These are phyloP conservation scores for Gnetum montanum DNA, from an alignment of 75 land plant species.

Conservation along the genomic window DNA sequence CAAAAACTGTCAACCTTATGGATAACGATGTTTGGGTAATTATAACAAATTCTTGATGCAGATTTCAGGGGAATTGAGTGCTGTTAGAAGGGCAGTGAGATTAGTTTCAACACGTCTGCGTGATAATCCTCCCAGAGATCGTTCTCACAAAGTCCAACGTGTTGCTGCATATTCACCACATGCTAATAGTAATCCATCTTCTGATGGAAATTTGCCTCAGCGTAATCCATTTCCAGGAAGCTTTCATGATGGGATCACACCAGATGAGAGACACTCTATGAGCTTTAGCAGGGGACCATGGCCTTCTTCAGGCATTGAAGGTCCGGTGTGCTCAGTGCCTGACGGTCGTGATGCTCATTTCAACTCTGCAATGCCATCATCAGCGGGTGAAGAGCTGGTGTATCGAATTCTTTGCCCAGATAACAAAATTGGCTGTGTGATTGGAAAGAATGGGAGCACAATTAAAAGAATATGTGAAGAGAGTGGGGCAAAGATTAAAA, in stretches of 20 bases:
- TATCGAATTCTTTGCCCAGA: constrained; percentile 61
- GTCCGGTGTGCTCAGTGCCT: constrained; percentile 5
- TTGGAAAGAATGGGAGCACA: constrained; percentile 74
- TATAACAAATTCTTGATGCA: too few relatives aligned
- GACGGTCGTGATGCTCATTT: constrained; percentile 5
- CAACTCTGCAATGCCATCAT: constrained; percentile 4
- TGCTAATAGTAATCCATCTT: constrained; percentile 1
- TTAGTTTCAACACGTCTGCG: constrained; percentile 44
- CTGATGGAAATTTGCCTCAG: constrained; percentile 13
- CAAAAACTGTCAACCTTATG: too few relatives aligned
- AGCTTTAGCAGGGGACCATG: background rate
- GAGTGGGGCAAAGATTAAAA: constrained; percentile 50
- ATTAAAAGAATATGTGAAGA: constrained; percentile 48
- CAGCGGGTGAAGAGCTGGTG: constrained; percentile 28
- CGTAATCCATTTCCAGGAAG: constrained; percentile 4
- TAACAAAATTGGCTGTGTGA: constrained; percentile 64
- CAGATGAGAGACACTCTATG: constrained; percentile 9
- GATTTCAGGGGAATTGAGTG: constrained; percentile 48
- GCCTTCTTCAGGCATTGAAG: constrained; percentile 5
- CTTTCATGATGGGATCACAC: constrained; percentile 6
- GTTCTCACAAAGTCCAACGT: constrained; percentile 9
- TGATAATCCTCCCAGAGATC: constrained; percentile 33
- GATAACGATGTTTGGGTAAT: too few relatives aligned
- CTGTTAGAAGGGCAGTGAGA: constrained; percentile 57
- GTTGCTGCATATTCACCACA: background rate